Evolutionary conservation across 805 yeast species (phyloP).

Genomic region (Yamadazyma olivae): DNA sequence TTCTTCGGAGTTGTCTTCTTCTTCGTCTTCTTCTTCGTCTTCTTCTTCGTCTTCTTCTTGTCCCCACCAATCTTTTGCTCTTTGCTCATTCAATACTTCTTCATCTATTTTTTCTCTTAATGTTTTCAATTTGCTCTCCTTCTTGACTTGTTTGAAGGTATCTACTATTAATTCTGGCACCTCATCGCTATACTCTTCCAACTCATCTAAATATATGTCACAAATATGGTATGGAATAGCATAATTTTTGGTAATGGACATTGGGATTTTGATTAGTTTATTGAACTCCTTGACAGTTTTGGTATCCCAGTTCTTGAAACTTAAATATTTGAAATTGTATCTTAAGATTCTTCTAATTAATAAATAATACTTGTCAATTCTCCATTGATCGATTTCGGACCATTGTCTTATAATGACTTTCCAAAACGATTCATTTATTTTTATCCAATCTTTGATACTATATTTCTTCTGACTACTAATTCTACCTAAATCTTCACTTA

Average conservation of each 20-base stretch:
- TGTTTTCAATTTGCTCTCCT: conserved; percentile 54
- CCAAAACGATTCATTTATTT: conserved; percentile 79
- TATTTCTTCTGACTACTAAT: conserved; percentile 46
- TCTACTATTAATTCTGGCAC: conserved; percentile 45
- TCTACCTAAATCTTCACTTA: conserved; percentile 71
- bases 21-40: conserved; percentile 21
- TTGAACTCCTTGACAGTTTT: conserved; percentile 45
- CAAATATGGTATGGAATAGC: conserved; percentile 83
- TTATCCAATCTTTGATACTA: conserved; percentile 12
- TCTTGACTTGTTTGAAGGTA: conserved; percentile 57
- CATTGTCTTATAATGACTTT: conserved; percentile 73
- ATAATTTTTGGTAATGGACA: conserved; percentile 56
- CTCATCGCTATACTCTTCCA: conserved; percentile 57
- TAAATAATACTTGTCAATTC: conserved; percentile 84
- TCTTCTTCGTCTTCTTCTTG: conserved; percentile 21
- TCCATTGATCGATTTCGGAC: conserved; percentile 77
- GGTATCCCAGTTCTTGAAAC: conserved; percentile 52
- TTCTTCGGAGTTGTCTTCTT: too few species aligned
- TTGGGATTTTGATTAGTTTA: conserved; percentile 42
- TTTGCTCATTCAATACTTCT: conserved; percentile 63
- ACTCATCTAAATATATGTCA: conserved; percentile 82
- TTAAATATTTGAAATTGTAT: conserved; percentile 58
- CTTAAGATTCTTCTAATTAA: conserved; percentile 74
- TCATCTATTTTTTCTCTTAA: conserved; percentile 61
- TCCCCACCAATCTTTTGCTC: conserved; percentile 66